Percentiles rank a stretch among this genome's conserved stretches.
These are phyloP conservation scores for Hypoxylon intermedium DNA, from an alignment of 495 filamentous ascomycete genomes.

Conservation along the genomic window DNA sequence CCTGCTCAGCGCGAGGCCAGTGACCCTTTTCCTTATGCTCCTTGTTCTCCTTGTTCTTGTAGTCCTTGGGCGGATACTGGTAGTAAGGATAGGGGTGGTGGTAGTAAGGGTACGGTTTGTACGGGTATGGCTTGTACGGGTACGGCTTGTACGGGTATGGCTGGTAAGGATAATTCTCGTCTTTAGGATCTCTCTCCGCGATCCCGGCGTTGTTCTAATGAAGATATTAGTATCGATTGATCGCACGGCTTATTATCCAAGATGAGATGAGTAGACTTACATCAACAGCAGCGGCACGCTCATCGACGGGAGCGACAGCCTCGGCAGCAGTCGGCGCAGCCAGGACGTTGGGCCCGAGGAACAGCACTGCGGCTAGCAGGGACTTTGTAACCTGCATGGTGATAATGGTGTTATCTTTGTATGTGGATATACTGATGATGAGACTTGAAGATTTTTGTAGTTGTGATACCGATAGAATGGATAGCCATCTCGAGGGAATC, in stretches of 20 bases:
- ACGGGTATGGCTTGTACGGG: neutral
- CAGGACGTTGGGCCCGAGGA: slow-evolving; percentile 30
- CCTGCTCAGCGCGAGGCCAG: neutral
- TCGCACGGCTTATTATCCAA: neutral
- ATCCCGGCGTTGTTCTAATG: neutral
- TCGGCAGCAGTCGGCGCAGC: slow-evolving; percentile 24
- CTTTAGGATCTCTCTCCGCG: neutral
- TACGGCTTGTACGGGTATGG: neutral
- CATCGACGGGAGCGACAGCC: neutral
- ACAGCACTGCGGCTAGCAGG: slow-evolving; percentile 36
- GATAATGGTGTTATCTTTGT: too few species aligned
- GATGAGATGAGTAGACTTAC: neutral
- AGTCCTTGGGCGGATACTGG: neutral
- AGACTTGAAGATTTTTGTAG: neutral
- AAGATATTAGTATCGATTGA: neutral
- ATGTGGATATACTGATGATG: neutral
- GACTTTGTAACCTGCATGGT: slow-evolving; percentile 38
- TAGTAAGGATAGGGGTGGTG: neutral
- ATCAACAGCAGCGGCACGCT: neutral
- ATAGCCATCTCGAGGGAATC: neutral
- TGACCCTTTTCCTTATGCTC: neutral
- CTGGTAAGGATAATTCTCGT: neutral
- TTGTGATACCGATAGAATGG: neutral
- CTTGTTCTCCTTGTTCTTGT: neutral
- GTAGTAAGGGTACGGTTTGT: neutral